These are phyloP conservation scores for Colletotrichum abscissum DNA, from an alignment of 2,329 filamentous ascomycete genomes.

Conservation along the genomic window DNA sequence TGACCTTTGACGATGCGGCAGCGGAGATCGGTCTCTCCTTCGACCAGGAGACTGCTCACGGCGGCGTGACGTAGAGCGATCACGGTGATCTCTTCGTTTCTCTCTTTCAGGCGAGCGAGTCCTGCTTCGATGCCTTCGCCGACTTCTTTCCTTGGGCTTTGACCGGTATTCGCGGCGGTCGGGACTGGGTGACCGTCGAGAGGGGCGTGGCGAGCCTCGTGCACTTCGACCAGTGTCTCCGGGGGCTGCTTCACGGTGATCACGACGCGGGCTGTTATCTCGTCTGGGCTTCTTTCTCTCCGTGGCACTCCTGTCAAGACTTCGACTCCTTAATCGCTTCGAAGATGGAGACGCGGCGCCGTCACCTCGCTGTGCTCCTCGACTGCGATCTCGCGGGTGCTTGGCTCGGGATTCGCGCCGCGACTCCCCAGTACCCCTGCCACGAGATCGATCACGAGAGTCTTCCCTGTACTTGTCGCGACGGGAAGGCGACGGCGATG, in stretches of 20 bases:
- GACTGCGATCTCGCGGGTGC: conserved; percentile 27
- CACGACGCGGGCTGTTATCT: conserved; percentile 31
- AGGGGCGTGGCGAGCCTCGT: conserved; percentile 20
- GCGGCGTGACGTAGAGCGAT: conserved; percentile 18
- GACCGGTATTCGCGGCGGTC: conserved; percentile 22
- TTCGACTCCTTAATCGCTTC: conserved; percentile 35
- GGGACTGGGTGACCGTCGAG: conserved; percentile 24
- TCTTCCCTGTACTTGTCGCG: conserved; percentile 27
- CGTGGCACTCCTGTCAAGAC: not conserved
- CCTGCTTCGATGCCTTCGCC: conserved; percentile 29
- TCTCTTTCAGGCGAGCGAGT: conserved; percentile 33
- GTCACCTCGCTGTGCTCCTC: conserved; percentile 29
- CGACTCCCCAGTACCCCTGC: conserved; percentile 26
- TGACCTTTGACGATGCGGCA: conserved; percentile 18
- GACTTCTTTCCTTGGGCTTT: conserved; percentile 23
- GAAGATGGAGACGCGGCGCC: conserved; percentile 21
- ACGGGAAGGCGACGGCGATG: conserved; percentile 36
- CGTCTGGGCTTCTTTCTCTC: conserved; percentile 28
- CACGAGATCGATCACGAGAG: conserved; percentile 29
- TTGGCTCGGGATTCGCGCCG: conserved; percentile 30
- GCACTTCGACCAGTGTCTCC: conserved; percentile 7
- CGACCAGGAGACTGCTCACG: conserved; percentile 26
- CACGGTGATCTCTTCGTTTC: conserved; percentile 12
- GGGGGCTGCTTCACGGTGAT: conserved; percentile 21
- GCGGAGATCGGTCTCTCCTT: conserved; percentile 28